Conservation (phyloP, 2,329 filamentous ascomycete genomes). For the Cercospora zeina region DNA sequence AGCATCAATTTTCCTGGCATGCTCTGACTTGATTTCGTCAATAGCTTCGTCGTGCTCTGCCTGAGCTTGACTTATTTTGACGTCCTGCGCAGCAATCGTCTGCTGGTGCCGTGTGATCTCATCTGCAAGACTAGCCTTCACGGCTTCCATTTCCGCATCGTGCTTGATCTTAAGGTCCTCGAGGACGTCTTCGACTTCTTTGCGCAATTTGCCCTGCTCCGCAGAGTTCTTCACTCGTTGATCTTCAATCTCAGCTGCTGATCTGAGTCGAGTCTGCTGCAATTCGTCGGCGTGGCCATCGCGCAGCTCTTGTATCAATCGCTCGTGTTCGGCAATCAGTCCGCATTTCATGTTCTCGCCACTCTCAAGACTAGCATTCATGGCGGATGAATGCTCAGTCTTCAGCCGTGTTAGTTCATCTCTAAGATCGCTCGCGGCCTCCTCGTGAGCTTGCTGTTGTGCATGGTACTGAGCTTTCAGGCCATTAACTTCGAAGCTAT, state of each 20-base stretch:
- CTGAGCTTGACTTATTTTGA: slow-evolving; percentile 14
- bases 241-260: slow-evolving; percentile 21
- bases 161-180: slow-evolving; percentile 17
- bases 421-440: background rate
- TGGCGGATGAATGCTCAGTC: slow-evolving; percentile 13
- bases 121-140: slow-evolving; percentile 19
- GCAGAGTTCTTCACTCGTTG: background rate
- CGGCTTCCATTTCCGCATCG: slow-evolving; percentile 5
- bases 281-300: slow-evolving; percentile 16
- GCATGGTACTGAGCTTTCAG: slow-evolving; percentile 3
- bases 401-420: background rate
- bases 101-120: slow-evolving; percentile 14
- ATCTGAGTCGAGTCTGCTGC: slow-evolving; percentile 18
- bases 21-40: slow-evolving; percentile 7
- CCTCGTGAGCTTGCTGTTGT: slow-evolving; percentile 5
- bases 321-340: slow-evolving; percentile 13
- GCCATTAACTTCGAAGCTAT: background rate
- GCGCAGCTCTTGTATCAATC: slow-evolving; percentile 5
- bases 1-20: slow-evolving; percentile 12
- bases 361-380: slow-evolving; percentile 14
- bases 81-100: slow-evolving; percentile 12
- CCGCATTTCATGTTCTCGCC: background rate
- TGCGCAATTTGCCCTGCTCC: slow-evolving; percentile 18
- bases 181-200: slow-evolving; percentile 16
- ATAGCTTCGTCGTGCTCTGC: slow-evolving; percentile 14